phyloP scores from a whole-genome alignment of 768 basidiomycete genomes.

The Lactarius evosmus region DNA sequence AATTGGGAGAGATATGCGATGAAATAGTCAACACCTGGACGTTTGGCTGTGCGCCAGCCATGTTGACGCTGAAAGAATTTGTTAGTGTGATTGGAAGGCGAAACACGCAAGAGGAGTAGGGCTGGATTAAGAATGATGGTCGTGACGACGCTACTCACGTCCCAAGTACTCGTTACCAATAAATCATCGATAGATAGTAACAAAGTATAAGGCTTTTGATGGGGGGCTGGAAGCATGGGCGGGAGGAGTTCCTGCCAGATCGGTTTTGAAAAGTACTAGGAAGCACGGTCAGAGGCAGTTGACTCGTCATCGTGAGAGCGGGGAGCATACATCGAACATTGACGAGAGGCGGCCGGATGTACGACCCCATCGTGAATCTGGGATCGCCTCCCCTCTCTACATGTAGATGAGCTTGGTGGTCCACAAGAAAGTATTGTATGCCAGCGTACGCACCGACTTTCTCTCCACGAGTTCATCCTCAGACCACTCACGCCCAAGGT shows the following conservation, averaged over 20 bases:
- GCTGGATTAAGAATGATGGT: background rate
- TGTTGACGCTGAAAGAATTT: conserved; percentile 62
- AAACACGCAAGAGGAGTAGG: conserved; percentile 1
- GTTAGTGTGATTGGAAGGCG: background rate
- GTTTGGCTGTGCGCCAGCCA: conserved; percentile 97
- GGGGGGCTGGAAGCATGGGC: conserved; percentile 73
- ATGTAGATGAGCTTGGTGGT: conserved; percentile 8
- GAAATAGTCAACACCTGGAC: conserved; percentile 98
- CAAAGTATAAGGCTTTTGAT: conserved; percentile 89
- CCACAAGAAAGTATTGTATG: background rate
- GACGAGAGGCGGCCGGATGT: conserved; percentile 59
- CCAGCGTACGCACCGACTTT: conserved; percentile 49
- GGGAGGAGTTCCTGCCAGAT: conserved; percentile 91
- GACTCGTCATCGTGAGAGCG: conserved; percentile 6
- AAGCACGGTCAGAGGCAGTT: background rate
- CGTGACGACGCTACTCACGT: conserved; percentile 57
- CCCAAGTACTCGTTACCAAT: conserved; percentile 89
- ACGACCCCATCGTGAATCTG: conserved; percentile 60
- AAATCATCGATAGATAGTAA: conserved; percentile 90
- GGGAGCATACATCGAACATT: conserved; percentile 60
- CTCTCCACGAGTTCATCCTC: conserved; percentile 62
- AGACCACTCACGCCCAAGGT: conserved; percentile 79
- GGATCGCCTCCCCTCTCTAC: conserved; percentile 57
- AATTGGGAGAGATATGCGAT: conserved; percentile 96
- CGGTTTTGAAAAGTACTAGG: conserved; percentile 88